phyloP scores from a whole-genome alignment of 495 filamentous ascomycete genomes.

The Aspergillus diversus region DNA sequence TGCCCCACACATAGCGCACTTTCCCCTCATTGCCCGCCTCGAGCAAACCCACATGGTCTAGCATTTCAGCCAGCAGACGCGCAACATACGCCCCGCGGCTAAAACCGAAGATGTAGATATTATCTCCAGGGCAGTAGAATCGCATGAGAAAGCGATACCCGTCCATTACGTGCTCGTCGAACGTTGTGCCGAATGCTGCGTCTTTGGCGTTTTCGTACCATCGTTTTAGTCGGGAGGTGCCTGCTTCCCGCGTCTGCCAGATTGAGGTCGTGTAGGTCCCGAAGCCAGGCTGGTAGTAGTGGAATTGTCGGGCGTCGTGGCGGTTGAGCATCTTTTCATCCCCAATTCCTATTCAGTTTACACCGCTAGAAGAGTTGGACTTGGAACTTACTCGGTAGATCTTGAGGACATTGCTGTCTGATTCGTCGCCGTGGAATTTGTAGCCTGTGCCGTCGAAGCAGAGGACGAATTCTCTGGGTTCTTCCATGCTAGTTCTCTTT shows the following conservation, averaged over 20 bases:
- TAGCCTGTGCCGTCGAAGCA: conserved; percentile 94
- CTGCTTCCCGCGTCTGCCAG: conserved; percentile 65
- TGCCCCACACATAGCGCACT: conserved; percentile 80
- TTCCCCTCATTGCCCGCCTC: conserved; percentile 80
- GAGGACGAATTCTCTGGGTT: conserved; percentile 64
- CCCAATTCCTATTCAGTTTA: not conserved
- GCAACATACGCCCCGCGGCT: conserved; percentile 78
- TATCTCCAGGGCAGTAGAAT: conserved; percentile 72
- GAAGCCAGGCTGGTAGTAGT: conserved; percentile 67
- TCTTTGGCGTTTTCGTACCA: conserved; percentile 86
- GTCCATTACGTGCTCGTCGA: conserved; percentile 78
- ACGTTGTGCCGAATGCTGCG: conserved; percentile 80
- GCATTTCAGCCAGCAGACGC: conserved; percentile 79
- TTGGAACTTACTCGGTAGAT: conserved; percentile 62
- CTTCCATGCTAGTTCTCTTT: too few relatives aligned
- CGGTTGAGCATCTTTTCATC: conserved; percentile 56
- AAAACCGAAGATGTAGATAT: conserved; percentile 79
- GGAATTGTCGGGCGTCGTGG: conserved; percentile 50
- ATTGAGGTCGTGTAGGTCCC: conserved; percentile 78
- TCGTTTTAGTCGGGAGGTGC: conserved; percentile 64
- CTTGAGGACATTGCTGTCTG: conserved; percentile 88
- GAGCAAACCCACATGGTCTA: conserved; percentile 75
- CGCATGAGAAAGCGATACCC: conserved; percentile 85
- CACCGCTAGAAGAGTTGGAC: not conserved
- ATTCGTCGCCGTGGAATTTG: conserved; percentile 78